These are phyloP conservation scores for Trametes coccinea DNA, from an alignment of 768 basidiomycete species.

Conservation along the genomic window DNA sequence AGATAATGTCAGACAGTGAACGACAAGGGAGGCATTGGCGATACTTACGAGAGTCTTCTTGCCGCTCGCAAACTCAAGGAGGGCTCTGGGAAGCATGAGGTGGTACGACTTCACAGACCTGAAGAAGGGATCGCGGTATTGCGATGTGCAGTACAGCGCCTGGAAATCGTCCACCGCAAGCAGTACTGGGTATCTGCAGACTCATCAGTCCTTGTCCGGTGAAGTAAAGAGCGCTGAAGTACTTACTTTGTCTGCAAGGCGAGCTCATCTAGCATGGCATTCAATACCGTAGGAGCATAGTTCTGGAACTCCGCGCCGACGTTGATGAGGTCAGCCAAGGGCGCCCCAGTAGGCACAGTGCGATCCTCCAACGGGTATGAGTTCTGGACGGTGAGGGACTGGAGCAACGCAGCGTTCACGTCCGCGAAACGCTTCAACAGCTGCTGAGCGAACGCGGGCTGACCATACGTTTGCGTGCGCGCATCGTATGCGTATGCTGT, in stretches of 20 bases:
- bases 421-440: slow-evolving; percentile 60
- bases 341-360: slow-evolving; percentile 47
- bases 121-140: slow-evolving; percentile 77
- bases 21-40: not conserved
- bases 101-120: slow-evolving; percentile 70
- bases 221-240: not conserved
- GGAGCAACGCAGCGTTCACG: slow-evolving; percentile 54
- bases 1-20: not conserved
- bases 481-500: slow-evolving; percentile 74
- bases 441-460: slow-evolving; percentile 63
- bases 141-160: slow-evolving; percentile 64
- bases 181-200: slow-evolving; percentile 67
- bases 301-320: slow-evolving; percentile 55
- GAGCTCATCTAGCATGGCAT: slow-evolving; percentile 59
- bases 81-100: slow-evolving; percentile 71
- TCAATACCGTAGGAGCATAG: slow-evolving; percentile 56
- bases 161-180: slow-evolving; percentile 90
- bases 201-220: not conserved
- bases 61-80: slow-evolving; percentile 81
- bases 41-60: slow-evolving; percentile 61
- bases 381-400: slow-evolving; percentile 38
- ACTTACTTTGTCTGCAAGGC: slow-evolving; percentile 64
- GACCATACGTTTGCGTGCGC: slow-evolving; percentile 74
- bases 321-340: slow-evolving; percentile 55
- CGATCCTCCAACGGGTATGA: slow-evolving; percentile 32